Percentiles rank a stretch among this genome's conserved stretches.
Conservation (phyloP, 805 yeast species). For the Candida dajiaensis region DNA sequence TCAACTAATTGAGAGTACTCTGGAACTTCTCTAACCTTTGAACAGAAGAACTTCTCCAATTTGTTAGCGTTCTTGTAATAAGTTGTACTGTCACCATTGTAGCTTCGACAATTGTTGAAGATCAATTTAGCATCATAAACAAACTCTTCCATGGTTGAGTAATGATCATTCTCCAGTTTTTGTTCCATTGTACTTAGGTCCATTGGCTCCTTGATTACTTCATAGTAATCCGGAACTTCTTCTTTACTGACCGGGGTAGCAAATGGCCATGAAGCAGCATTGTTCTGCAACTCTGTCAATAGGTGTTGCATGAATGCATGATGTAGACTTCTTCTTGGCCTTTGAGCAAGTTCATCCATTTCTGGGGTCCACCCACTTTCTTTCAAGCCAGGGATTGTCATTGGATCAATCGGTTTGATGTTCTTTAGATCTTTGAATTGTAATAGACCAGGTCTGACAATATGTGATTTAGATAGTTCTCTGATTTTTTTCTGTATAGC, state of each 20-base stretch:
- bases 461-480: constrained; percentile 69
- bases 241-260: constrained; percentile 86
- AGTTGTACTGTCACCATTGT: constrained; percentile 91
- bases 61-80: constrained; percentile 93
- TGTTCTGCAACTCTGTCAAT: constrained; percentile 82
- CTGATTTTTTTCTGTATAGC: constrained; percentile 83
- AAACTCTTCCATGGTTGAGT: constrained; percentile 86
- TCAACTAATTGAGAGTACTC: constrained; percentile 84
- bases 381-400: constrained; percentile 79
- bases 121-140: constrained; percentile 82
- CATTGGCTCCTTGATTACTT: constrained; percentile 97
- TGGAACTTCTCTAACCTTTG: constrained; percentile 82
- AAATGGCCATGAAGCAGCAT: constrained; percentile 98
- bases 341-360: constrained; percentile 93
- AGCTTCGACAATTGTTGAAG: constrained; percentile 85
- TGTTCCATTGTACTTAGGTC: constrained; percentile 93
- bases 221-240: constrained; percentile 95
- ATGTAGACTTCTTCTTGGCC: constrained; percentile 92
- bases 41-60: constrained; percentile 80
- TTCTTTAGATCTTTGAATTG: constrained; percentile 49
- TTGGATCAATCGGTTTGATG: constrained; percentile 63
- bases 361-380: constrained; percentile 99
- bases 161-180: constrained; percentile 86
- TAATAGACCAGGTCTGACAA: constrained; percentile 76
- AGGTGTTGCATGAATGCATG: constrained; percentile 89